These are phyloP conservation scores for Cytospora piceae DNA, from an alignment of 2,329 filamentous ascomycete species.

Conservation along the genomic window DNA sequence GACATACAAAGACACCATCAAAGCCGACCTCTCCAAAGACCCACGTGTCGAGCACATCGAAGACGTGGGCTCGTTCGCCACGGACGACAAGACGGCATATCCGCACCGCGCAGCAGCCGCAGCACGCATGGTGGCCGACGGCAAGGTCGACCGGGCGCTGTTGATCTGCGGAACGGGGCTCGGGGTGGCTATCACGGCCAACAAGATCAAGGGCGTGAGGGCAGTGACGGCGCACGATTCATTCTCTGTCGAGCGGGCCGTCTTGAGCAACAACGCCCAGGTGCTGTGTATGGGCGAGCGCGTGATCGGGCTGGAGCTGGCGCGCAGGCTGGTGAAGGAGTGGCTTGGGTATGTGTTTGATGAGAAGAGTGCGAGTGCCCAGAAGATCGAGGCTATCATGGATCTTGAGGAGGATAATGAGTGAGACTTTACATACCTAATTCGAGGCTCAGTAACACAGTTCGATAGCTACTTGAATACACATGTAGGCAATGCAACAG, in stretches of 20 bases:
- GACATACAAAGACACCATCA: conserved; percentile 78
- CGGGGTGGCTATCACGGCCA: conserved; percentile 85
- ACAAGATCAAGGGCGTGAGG: conserved; percentile 82
- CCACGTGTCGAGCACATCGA: conserved; percentile 67
- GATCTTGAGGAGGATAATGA: conserved; percentile 39
- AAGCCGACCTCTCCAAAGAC: conserved; percentile 70
- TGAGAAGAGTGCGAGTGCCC: conserved; percentile 58
- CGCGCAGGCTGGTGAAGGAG: conserved; percentile 75
- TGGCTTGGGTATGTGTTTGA: conserved; percentile 88
- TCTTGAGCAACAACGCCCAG: conserved; percentile 85
- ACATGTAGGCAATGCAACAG: neutral
- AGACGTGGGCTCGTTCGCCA: conserved; percentile 72
- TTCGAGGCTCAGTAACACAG: neutral
- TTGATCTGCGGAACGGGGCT: conserved; percentile 86
- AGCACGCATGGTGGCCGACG: conserved; percentile 63
- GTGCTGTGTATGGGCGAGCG: conserved; percentile 86
- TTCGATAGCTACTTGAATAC: neutral
- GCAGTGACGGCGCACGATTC: conserved; percentile 90
- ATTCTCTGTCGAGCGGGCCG: conserved; percentile 79
- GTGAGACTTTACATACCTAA: conserved; percentile 18
- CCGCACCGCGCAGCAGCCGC: conserved; percentile 77
- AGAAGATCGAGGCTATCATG: conserved; percentile 49
- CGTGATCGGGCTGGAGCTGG: conserved; percentile 80
- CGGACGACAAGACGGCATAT: conserved; percentile 78
- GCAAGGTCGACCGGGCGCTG: conserved; percentile 75